These are phyloP conservation scores for Marasmius fiardii DNA, from an alignment of 1,284 basidiomycete species.

Conservation along the genomic window DNA sequence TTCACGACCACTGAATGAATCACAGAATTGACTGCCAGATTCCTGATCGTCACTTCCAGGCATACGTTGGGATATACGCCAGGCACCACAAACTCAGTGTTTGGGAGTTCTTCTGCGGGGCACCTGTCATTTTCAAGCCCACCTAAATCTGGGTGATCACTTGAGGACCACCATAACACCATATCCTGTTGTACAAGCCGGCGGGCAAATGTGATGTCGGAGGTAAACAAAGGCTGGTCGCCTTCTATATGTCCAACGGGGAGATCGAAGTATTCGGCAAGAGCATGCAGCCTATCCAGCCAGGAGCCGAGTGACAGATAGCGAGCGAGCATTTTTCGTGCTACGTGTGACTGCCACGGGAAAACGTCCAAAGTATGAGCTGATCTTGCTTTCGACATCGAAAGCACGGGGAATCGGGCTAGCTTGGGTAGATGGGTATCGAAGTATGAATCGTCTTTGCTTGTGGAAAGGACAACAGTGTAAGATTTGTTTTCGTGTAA, in stretches of 20 bases:
- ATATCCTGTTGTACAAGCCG: constrained; percentile 86
- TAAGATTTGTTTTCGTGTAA: constrained; percentile 67
- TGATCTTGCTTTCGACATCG: constrained; percentile 75
- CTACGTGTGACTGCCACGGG: constrained; percentile 74
- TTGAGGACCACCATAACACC: constrained; percentile 95
- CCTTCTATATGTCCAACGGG: constrained; percentile 91
- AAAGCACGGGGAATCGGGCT: constrained; percentile 84
- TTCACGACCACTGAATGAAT: constrained; percentile 94
- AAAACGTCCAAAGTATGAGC: constrained; percentile 76
- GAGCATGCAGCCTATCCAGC: constrained; percentile 78
- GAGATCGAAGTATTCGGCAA: constrained; percentile 91
- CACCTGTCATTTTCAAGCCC: constrained; percentile 88
- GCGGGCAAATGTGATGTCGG: constrained; percentile 91
- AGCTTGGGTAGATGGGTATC: constrained; percentile 74
- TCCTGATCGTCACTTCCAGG: constrained; percentile 85
- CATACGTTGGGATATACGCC: constrained; percentile 95
- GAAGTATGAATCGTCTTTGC: constrained; percentile 84
- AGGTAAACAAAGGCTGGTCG: constrained; percentile 83
- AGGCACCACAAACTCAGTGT: constrained; percentile 82
- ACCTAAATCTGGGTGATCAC: constrained; percentile 89
- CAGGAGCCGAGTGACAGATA: constrained; percentile 80
- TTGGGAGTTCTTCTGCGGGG: constrained; percentile 75
- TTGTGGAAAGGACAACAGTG: constrained; percentile 83
- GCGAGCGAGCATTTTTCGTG: constrained; percentile 79
- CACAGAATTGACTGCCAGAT: constrained; percentile 93